Percentiles rank a stretch among this genome's conserved stretches.
These are phyloP conservation scores for Chamaecyparis obtusa DNA, from an alignment of 75 land plant species.

Conservation along the genomic window DNA sequence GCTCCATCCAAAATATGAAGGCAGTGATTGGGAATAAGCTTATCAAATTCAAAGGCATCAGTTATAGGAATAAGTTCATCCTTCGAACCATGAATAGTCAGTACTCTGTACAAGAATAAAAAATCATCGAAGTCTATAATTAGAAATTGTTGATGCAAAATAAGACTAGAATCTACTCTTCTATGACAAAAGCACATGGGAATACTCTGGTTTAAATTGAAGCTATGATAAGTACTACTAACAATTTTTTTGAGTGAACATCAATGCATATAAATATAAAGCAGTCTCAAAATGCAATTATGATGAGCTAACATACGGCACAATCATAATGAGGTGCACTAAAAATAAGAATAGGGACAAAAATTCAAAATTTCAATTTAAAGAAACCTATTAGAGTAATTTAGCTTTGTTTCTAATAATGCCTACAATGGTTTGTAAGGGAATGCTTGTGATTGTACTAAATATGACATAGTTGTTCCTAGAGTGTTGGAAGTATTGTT, in stretches of 20 bases:
- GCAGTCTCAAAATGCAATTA: not conserved
- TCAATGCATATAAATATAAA: not conserved
- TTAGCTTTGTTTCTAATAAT: no score
- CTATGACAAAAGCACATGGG: not conserved
- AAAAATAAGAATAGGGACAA: no score
- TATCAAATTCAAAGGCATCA: constrained; percentile 38
- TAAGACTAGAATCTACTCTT: not conserved
- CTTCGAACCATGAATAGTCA: constrained; percentile 39
- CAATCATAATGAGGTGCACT: not conserved
- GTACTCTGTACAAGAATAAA: constrained; percentile 22
- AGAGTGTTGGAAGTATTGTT: no score
- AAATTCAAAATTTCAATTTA: no score
- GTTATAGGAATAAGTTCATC: constrained; percentile 29
- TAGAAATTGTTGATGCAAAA: not conserved
- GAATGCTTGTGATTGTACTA: no score
- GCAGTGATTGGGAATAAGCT: constrained; percentile 30
- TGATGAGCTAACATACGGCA: no score
- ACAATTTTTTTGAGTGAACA: not conserved
- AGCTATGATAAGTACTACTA: not conserved
- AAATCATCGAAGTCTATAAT: not conserved
- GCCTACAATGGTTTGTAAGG: no score
- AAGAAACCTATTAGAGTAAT: no score
- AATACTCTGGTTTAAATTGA: not conserved
- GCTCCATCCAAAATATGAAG: constrained; percentile 39
- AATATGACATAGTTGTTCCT: no score